A percentile compares a stretch with the other conserved stretches of the same genome.
Conservation (phyloP, 768 basidiomycete species). For the Suillus luteus region DNA sequence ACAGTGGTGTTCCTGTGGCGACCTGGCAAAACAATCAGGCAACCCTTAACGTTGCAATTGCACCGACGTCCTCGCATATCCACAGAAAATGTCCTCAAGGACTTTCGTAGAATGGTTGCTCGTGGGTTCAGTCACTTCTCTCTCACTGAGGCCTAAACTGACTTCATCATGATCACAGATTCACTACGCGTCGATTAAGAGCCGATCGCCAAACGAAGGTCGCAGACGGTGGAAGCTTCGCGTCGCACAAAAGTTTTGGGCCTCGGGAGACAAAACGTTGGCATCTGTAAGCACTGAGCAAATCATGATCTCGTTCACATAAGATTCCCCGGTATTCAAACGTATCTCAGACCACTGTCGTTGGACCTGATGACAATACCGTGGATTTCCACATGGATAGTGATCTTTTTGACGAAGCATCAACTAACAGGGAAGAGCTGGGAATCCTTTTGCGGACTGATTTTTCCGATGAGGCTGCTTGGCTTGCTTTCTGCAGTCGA, state of each 20-base stretch:
- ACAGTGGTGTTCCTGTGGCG: background rate
- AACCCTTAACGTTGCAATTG: background rate
- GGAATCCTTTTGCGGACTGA: constrained; percentile 76
- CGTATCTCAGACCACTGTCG: constrained; percentile 19
- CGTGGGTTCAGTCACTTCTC: constrained; percentile 1
- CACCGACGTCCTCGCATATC: background rate
- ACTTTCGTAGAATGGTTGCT: constrained; percentile 6
- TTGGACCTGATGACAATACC: constrained; percentile 18
- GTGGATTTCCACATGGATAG: constrained; percentile 40
- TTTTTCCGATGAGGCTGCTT: constrained; percentile 66
- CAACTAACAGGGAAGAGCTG: constrained; percentile 48
- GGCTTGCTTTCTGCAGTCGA: constrained; percentile 53
- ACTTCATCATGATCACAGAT: constrained; percentile 27
- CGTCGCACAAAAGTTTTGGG: constrained; percentile 54
- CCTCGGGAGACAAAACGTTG: constrained; percentile 26
- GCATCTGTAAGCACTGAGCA: constrained; percentile 14
- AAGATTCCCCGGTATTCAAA: constrained; percentile 6
- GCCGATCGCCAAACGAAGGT: constrained; percentile 51
- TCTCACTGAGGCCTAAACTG: background rate
- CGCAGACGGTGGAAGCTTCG: constrained; percentile 58
- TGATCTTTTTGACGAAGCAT: constrained; percentile 55
- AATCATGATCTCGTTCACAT: background rate
- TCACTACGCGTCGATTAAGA: constrained; percentile 47
- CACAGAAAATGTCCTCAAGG: constrained; percentile 22
- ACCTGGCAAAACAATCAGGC: constrained; percentile 3